Evolutionary conservation across 1,139 yeast species (phyloP).

Genomic region (Ogataea hybrid): DNA sequence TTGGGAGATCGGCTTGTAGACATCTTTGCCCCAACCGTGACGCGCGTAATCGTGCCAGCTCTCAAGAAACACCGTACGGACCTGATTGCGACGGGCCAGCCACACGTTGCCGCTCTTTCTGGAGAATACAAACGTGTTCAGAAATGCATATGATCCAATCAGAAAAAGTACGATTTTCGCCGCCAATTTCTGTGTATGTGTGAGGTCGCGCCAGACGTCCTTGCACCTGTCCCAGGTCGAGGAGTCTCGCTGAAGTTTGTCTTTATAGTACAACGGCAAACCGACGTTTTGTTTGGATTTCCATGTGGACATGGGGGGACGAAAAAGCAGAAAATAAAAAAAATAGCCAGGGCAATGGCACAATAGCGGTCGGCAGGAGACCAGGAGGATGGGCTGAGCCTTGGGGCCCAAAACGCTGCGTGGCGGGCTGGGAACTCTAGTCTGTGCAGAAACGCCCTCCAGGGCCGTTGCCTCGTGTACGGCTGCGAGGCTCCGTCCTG

Average conservation of each 20-base stretch:
- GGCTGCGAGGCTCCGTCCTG: too few relatives aligned
- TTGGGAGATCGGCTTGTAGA: slow-evolving; percentile 59
- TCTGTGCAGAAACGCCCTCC: too few relatives aligned
- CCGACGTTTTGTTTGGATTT: slow-evolving; percentile 22
- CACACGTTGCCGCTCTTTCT: slow-evolving; percentile 24
- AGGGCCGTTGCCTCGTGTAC: too few relatives aligned
- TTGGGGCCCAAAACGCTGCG: too few relatives aligned
- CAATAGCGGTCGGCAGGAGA: not conserved
- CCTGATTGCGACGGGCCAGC: slow-evolving; percentile 52
- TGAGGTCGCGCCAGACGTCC: slow-evolving; percentile 13
- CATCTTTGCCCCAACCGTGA: slow-evolving; percentile 83
- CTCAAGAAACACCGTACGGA: slow-evolving; percentile 62
- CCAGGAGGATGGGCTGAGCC: too few relatives aligned
- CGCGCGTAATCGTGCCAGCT: slow-evolving; percentile 78
- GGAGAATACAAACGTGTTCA: not conserved
- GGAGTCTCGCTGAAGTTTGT: slow-evolving; percentile 33
- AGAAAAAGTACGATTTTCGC: slow-evolving; percentile 41
- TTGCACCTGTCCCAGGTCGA: slow-evolving; percentile 15
- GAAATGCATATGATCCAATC: slow-evolving; percentile 25
- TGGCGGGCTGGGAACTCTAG: too few relatives aligned
- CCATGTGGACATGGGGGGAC: slow-evolving; percentile 14
- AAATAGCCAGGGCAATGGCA: not conserved
- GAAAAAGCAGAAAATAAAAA: not conserved
- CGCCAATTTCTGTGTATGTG: slow-evolving; percentile 35
- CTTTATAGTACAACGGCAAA: slow-evolving; percentile 41